Evolutionary conservation across 768 basidiomycete species (phyloP).

Genomic region (Rubroboletus pulcherrimus): DNA sequence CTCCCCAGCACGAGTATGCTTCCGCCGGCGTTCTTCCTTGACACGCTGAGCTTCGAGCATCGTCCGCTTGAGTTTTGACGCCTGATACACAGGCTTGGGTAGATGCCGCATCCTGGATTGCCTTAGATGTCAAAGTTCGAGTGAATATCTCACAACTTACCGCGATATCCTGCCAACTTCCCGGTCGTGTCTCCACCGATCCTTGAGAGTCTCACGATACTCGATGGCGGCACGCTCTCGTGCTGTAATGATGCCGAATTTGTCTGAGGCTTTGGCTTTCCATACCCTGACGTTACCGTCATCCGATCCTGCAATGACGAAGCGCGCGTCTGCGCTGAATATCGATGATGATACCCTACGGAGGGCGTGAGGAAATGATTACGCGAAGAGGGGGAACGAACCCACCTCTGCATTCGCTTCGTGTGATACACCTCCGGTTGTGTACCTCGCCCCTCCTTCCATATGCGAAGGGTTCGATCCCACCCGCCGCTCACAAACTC

Average conservation of each 20-base stretch:
- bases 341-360: slow-evolving; percentile 80
- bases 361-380: background rate
- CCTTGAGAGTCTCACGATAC: slow-evolving; percentile 83
- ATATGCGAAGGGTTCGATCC: slow-evolving; percentile 92
- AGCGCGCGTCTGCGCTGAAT: slow-evolving; percentile 88
- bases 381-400: background rate
- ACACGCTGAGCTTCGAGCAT: slow-evolving; percentile 87
- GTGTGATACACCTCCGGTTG: slow-evolving; percentile 93
- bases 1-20: slow-evolving; percentile 83
- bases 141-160: slow-evolving; percentile 40
- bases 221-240: slow-evolving; percentile 90
- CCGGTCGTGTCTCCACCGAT: slow-evolving; percentile 83
- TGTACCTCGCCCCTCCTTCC: slow-evolving; percentile 82
- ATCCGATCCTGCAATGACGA: slow-evolving; percentile 87
- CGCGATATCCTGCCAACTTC: slow-evolving; percentile 80
- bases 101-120: slow-evolving; percentile 66
- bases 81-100: slow-evolving; percentile 88
- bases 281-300: slow-evolving; percentile 94
- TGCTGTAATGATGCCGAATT: slow-evolving; percentile 85
- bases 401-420: slow-evolving; percentile 96
- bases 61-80: slow-evolving; percentile 81
- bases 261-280: slow-evolving; percentile 92
- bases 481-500: slow-evolving; percentile 97
- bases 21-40: slow-evolving; percentile 91
- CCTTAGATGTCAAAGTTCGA: slow-evolving; percentile 1